Evolutionary conservation across 75 land plant species (phyloP).

Genomic region (Cunninghamia lanceolata): DNA sequence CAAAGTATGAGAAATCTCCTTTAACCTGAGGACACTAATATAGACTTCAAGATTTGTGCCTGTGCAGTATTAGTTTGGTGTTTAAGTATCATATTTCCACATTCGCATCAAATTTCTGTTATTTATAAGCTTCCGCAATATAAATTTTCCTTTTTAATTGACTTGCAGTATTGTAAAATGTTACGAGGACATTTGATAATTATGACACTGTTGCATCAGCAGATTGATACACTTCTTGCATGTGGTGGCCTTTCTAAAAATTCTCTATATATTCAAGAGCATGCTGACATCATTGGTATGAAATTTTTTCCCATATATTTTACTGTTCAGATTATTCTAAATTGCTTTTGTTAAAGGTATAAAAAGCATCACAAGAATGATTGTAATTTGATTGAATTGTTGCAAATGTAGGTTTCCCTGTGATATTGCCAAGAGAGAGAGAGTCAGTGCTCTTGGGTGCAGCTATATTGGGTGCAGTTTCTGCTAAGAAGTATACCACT

Average conservation of each 20-base stretch:
- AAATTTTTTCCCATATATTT: not conserved
- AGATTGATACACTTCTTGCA: constrained; percentile 91
- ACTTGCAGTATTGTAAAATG: not conserved
- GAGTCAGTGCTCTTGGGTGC: constrained; percentile 95
- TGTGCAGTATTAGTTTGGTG: not conserved
- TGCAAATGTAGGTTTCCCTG: constrained; percentile 58
- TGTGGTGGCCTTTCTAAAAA: constrained; percentile 97
- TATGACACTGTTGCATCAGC: constrained; percentile 16
- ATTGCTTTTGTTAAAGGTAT: not conserved
- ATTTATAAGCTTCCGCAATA: not conserved
- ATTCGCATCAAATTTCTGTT: not conserved
- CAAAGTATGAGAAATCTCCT: no score
- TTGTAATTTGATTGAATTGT: not conserved
- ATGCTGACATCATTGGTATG: constrained; percentile 84
- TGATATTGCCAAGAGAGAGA: constrained; percentile 86
- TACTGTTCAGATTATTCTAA: not conserved
- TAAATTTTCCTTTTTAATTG: not conserved
- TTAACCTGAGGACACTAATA: not conserved
- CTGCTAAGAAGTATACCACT: constrained; percentile 68
- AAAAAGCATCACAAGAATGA: constrained; percentile 4
- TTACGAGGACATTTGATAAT: not conserved
- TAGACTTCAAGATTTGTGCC: not conserved
- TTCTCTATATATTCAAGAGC: constrained; percentile 75
- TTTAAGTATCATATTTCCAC: not conserved
- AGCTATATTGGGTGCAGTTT: constrained; percentile 90